phyloP scores from a whole-genome alignment of 768 basidiomycete genomes.

The Rickenella mellea region DNA sequence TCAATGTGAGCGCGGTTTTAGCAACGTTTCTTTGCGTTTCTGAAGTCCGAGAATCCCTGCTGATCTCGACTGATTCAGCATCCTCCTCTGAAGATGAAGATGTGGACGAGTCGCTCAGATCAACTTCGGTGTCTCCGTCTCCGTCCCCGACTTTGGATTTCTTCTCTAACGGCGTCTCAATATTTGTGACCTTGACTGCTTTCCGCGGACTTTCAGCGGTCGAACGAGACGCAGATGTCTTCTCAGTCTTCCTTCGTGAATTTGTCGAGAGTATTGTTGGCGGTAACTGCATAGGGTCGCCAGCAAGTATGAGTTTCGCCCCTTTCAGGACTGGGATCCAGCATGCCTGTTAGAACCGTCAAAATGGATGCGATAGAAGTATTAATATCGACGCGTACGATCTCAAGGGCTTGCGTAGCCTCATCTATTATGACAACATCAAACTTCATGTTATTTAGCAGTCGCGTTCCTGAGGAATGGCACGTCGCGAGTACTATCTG shows the following conservation, averaged over 20 bases:
- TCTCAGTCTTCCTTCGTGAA: conserved; percentile 24
- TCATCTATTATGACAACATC: conserved; percentile 97
- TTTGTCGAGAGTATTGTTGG: conserved; percentile 77
- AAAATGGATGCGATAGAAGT: background rate
- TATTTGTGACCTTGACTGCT: background rate
- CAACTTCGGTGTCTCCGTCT: conserved; percentile 9
- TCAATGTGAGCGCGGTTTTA: conserved; percentile 19
- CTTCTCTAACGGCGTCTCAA: background rate
- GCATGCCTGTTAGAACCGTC: conserved; percentile 48
- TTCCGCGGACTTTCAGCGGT: background rate
- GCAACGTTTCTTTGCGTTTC: no score
- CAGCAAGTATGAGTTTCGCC: conserved; percentile 82
- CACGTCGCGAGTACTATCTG: conserved; percentile 89
- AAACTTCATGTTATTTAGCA: conserved; percentile 68
- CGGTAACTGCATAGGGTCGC: conserved; percentile 93
- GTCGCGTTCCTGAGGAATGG: conserved; percentile 83
- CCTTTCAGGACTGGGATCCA: conserved; percentile 95
- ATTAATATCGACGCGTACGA: conserved; percentile 36
- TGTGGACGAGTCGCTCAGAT: background rate
- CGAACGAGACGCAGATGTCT: conserved; percentile 4
- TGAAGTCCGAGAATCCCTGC: no score
- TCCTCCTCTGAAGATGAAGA: background rate
- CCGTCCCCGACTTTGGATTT: conserved; percentile 2
- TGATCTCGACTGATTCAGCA: background rate
- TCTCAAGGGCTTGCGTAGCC: conserved; percentile 94